phyloP scores from a whole-genome alignment of 495 filamentous ascomycete genomes.

The Neurospora sp. region DNA sequence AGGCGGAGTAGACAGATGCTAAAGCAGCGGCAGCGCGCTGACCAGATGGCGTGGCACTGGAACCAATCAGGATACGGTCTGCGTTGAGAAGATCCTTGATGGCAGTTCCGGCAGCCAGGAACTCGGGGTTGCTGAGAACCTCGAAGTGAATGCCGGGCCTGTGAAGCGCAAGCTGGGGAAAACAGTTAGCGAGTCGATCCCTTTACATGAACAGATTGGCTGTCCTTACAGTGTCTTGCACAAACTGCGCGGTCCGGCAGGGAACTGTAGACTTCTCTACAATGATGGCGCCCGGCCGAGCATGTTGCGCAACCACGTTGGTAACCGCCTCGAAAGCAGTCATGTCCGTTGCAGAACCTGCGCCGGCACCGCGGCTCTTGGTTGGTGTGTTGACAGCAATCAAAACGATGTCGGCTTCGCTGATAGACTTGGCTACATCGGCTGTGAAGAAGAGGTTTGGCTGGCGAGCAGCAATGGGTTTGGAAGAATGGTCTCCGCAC shows the following conservation, averaged over 20 bases:
- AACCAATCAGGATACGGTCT: conserved; percentile 71
- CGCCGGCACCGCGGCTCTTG: conserved; percentile 56
- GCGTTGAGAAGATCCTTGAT: conserved; percentile 60
- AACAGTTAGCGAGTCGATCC: not conserved
- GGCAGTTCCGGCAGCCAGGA: conserved; percentile 68
- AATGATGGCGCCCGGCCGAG: conserved; percentile 57
- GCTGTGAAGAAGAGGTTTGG: conserved; percentile 65
- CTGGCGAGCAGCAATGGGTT: conserved; percentile 17
- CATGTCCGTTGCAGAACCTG: conserved; percentile 61
- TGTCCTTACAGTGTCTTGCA: conserved; percentile 50
- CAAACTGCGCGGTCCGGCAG: conserved; percentile 58
- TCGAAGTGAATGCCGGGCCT: conserved; percentile 58
- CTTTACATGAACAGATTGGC: not conserved
- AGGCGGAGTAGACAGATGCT: conserved; percentile 53
- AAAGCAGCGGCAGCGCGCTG: conserved; percentile 52
- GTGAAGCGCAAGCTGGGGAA: conserved; percentile 26
- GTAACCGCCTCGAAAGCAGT: conserved; percentile 59
- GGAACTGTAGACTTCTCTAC: conserved; percentile 80
- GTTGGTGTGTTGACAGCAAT: conserved; percentile 77
- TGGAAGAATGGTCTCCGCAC: conserved; percentile 11
- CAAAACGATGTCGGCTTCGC: conserved; percentile 62
- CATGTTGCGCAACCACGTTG: conserved; percentile 52
- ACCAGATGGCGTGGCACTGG: conserved; percentile 42
- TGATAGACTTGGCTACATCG: conserved; percentile 48
- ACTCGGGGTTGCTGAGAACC: conserved; percentile 74